Evolutionary conservation across 2,329 filamentous ascomycete species (phyloP).

Genomic region (Cadophora sp.): DNA sequence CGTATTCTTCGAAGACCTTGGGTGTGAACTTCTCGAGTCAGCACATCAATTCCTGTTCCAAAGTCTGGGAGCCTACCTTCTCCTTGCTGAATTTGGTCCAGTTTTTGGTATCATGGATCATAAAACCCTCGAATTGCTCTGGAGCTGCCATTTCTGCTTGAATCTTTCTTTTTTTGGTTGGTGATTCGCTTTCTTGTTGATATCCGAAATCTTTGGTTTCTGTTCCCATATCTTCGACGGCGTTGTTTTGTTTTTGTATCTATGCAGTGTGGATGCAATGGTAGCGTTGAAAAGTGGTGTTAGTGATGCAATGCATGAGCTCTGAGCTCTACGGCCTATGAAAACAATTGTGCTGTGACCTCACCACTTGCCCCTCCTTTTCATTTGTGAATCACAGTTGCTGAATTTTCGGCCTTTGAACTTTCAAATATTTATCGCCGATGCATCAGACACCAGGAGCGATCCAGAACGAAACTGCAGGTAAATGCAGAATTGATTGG

Average conservation of each 20-base stretch:
- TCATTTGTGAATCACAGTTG: background rate
- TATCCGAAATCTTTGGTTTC: background rate
- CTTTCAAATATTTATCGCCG: background rate
- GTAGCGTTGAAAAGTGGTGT: background rate
- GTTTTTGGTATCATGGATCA: slow-evolving; percentile 49
- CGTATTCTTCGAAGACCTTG: slow-evolving; percentile 84
- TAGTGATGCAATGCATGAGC: background rate
- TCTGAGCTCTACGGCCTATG: background rate
- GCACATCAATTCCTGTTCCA: background rate
- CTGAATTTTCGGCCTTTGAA: background rate
- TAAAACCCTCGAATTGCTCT: slow-evolving; percentile 66
- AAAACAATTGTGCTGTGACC: slow-evolving; percentile 10
- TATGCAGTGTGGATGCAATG: background rate
- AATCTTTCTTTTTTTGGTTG: background rate
- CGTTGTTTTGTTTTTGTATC: background rate
- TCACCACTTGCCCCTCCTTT: slow-evolving; percentile 7
- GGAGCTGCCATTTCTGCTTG: slow-evolving; percentile 46
- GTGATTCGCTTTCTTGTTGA: background rate
- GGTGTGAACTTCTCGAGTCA: slow-evolving; percentile 55
- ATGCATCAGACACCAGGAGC: background rate
- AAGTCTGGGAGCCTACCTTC: slow-evolving; percentile 30
- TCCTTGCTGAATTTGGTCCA: slow-evolving; percentile 38
- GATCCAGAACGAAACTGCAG: background rate
- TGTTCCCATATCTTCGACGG: background rate
- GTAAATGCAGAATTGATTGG: background rate